Base-by-base conservation (phyloP, 169 alveolate genomes). In the Cryptosporidium meleagridis region DNA sequence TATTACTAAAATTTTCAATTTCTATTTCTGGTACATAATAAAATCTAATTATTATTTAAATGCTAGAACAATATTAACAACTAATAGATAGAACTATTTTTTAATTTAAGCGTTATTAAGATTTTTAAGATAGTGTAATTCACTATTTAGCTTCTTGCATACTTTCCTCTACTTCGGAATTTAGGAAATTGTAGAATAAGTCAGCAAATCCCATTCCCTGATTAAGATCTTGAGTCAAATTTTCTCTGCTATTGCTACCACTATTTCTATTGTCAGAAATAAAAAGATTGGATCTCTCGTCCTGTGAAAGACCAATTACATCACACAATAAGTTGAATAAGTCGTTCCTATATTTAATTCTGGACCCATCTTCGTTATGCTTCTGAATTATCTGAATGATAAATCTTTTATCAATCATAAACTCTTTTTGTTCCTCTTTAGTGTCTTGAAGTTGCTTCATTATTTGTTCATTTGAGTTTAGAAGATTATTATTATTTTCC, bases 191-290 rank as follows among this genome's bases (percentile, higher is more conserved):
- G 41, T 41, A 80, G 29, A 80, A 80, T n/a, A 80, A 31, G 26
- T 80, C 89, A n/a, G 89, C 73, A 62, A 80, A 65, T 14, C 89
- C 89, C 44, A 73, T 51, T 37, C 68, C 68, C 58, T 73, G 72
- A 55, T 39, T 73, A 52, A 39, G n/a, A 14, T 73, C 58, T 8
- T 62, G n/a, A 4, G 23, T n/a, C 21, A 5, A 33, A 55, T 39
- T n/a, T 31, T 73, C 86, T 71, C 72, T 65, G 12, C 41, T 31
- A 6, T 73, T 52, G 29, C 70, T 59, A 26, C 58, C 55, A 48
- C 55, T 55, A 55, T 41, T 52, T 55, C 26, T 73, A 35, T 14
- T 26, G 4, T 70, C 68, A 44, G 45, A 6, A 4, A 37, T 26
- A 70, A 48, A 21, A 21, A 45, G 35, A 26, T 41, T 70, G 16